Base-by-base conservation (phyloP, 768 basidiomycete genomes). In the Tulasnella sp. region DNA sequence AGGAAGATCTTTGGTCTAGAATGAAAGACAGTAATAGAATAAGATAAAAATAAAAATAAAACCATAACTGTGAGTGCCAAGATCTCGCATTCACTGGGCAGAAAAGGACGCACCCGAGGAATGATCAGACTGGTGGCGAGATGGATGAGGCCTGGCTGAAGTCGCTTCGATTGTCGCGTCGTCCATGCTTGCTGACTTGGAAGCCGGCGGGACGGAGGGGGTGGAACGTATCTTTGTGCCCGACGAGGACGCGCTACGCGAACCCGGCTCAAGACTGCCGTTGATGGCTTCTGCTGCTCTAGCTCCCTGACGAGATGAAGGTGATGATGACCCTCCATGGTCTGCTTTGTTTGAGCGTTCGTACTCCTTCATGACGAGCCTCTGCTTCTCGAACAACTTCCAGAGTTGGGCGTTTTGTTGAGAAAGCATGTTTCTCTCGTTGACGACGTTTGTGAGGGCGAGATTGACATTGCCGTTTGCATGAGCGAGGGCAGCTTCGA, bases 331-430 rank as follows among this genome's bases (percentile, higher is more conserved):
- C 2, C 11, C 58, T 25, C 8, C 12, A 12, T 64, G 9, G 25
- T 25, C 58, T 64, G 58, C 58, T 64, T 64, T 64, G 25, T 64
- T 64, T 34, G 58, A 88, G 74, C 95, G 89, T 79, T 96, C 94
- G 64, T 94, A 86, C 80, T 97, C 94, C 83, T 93, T 93, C 82
- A 91, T 85, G 93, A 93, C n/a, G 94, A 95, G 86, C 96, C 94
- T 81, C 82, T 96, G 93, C 82, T 95, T 96, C 86, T 96, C 94
- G 81, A 97, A 91, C 78, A 96, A 87, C 83, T 96, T 96, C 96
- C 96, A 97, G 29, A 97, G 89, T 84, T 96, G 94, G 19, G 90
- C 85, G 82, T 97, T 97, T 85, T 97, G 95, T 4, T 89, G 83
- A 14, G 91, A 88, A 71, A 96, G 88, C 52, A 85, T 83, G 81